Conservation (phyloP, 1,139 yeast genomes). For the Scheffersomyces quercinus region DNA sequence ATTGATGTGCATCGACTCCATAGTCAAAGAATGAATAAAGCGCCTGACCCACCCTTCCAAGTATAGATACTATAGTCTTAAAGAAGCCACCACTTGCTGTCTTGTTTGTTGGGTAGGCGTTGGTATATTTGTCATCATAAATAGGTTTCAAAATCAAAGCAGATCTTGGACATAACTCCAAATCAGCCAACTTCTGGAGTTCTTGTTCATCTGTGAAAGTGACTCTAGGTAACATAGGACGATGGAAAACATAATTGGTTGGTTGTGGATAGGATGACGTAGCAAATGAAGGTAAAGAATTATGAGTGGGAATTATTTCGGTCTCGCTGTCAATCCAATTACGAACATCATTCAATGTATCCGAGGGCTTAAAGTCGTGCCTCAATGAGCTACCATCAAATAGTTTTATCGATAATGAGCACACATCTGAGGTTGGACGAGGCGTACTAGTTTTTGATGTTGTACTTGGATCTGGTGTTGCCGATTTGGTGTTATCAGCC, state of each 20-base stretch:
- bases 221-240: slow-evolving; percentile 37
- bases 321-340: slow-evolving; percentile 60
- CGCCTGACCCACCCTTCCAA: slow-evolving; percentile 29
- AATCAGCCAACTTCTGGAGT: slow-evolving; percentile 40
- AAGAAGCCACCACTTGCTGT: slow-evolving; percentile 16
- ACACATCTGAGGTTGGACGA: slow-evolving; percentile 15
- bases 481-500: background rate
- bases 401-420: slow-evolving; percentile 51
- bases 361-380: slow-evolving; percentile 40
- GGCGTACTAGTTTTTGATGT: background rate
- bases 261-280: slow-evolving; percentile 34
- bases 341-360: slow-evolving; percentile 56
- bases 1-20: slow-evolving; percentile 27
- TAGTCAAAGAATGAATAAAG: slow-evolving; percentile 46
- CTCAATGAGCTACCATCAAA: slow-evolving; percentile 55
- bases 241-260: slow-evolving; percentile 37
- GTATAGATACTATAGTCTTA: slow-evolving; percentile 13
- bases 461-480: slow-evolving; percentile 9
- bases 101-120: slow-evolving; percentile 14
- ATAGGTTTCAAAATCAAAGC: slow-evolving; percentile 64
- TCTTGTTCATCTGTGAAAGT: slow-evolving; percentile 55
- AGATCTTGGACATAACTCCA: slow-evolving; percentile 65
- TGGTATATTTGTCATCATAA: slow-evolving; percentile 25
- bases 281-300: slow-evolving; percentile 39
- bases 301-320: slow-evolving; percentile 28